Conservation (phyloP, 2,329 filamentous ascomycete genomes). For the Fusarium xylarioides region DNA sequence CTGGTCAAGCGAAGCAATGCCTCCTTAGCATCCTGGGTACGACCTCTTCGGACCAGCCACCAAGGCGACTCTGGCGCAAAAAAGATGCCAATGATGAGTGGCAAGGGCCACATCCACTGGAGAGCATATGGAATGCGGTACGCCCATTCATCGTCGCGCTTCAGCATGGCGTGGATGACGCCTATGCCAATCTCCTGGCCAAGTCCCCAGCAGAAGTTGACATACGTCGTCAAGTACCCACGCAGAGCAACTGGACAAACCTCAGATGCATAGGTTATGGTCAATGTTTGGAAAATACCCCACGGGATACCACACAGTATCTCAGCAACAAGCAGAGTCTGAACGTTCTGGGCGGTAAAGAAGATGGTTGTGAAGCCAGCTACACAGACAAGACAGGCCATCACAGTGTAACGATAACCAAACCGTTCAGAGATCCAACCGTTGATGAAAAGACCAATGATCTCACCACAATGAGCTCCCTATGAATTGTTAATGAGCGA, state of each 20-base stretch:
- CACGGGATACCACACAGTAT: constrained; percentile 71
- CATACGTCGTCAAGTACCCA: constrained; percentile 76
- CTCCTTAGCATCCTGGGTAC: constrained; percentile 71
- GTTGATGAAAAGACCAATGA: constrained; percentile 73
- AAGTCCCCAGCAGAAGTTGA: constrained; percentile 82
- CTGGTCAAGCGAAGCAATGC: constrained; percentile 73
- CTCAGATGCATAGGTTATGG: constrained; percentile 74
- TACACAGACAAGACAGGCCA: constrained; percentile 63
- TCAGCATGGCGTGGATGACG: constrained; percentile 75
- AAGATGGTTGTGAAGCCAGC: constrained; percentile 69
- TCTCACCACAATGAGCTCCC: constrained; percentile 68
- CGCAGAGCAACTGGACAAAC: constrained; percentile 78
- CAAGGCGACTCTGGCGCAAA: constrained; percentile 77
- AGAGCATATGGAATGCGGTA: constrained; percentile 76
- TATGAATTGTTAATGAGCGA: constrained; percentile 38
- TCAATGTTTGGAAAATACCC: constrained; percentile 67
- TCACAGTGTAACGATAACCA: constrained; percentile 72
- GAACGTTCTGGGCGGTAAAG: constrained; percentile 70
- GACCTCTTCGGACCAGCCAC: constrained; percentile 78
- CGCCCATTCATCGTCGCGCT: constrained; percentile 72
- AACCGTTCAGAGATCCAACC: constrained; percentile 73
- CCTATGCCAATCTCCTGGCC: constrained; percentile 78
- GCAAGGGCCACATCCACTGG: constrained; percentile 82
- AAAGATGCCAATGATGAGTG: constrained; percentile 70
- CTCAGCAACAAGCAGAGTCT: constrained; percentile 67